A percentile compares a stretch with the other conserved stretches of the same genome.
phyloP scores from a whole-genome alignment of 2,329 filamentous ascomycete genomes.

The Scedosporium dehoogii region DNA sequence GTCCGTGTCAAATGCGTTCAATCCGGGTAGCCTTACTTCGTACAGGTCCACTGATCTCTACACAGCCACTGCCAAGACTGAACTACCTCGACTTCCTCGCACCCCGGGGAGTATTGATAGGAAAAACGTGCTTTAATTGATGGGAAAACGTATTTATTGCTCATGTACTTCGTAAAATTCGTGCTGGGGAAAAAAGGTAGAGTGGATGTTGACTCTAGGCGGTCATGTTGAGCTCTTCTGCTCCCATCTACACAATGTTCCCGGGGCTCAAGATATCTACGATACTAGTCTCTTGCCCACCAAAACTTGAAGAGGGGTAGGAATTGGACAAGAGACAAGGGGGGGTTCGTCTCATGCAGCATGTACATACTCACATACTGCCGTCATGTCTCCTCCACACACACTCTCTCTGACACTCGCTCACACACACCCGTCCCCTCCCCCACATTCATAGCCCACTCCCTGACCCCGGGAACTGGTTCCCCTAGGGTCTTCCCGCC shows the following conservation, averaged over 20 bases:
- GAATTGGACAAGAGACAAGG: neutral
- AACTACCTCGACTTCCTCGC: neutral
- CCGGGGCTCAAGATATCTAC: neutral
- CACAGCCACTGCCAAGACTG: neutral
- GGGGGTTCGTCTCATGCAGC: neutral
- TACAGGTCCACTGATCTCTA: slow-evolving; percentile 1
- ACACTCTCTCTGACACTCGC: neutral
- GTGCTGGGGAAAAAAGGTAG: neutral
- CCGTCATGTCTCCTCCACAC: neutral
- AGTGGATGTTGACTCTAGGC: neutral
- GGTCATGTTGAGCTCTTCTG: neutral
- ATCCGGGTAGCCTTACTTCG: neutral
- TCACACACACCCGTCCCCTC: neutral
- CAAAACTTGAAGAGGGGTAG: neutral
- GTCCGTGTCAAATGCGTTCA: neutral
- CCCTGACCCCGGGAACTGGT: neutral
- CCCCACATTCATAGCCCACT: neutral
- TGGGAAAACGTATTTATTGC: neutral
- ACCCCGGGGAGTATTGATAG: neutral
- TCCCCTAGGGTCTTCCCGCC: neutral
- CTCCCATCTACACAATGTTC: neutral
- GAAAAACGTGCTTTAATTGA: neutral
- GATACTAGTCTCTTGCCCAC: neutral
- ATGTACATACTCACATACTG: neutral
- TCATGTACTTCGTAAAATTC: slow-evolving; percentile 2